Conservation (phyloP, 2,329 filamentous ascomycete genomes). For the Lasiodiplodia sp. region DNA sequence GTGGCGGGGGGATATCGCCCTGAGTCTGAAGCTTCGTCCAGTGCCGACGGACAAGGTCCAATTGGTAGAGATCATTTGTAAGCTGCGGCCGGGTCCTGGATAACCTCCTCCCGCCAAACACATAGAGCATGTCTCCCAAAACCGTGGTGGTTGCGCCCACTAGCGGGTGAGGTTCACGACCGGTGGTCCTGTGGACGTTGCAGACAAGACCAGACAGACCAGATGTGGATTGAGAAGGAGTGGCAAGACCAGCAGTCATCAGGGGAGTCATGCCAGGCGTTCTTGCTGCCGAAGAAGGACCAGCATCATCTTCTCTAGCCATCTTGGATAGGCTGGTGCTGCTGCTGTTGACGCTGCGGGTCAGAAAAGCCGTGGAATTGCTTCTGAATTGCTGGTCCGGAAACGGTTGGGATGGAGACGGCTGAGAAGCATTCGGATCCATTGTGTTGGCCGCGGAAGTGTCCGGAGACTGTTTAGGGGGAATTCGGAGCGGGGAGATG, state of each 20-base stretch:
- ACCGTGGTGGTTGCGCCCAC: conserved; percentile 97
- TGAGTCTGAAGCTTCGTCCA: conserved; percentile 88
- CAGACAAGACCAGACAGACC: conserved; percentile 72
- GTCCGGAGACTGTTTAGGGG: conserved; percentile 48
- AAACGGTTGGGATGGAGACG: conserved; percentile 52
- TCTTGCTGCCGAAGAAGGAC: conserved; percentile 50
- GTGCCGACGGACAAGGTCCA: conserved; percentile 88
- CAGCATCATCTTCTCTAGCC: conserved; percentile 53
- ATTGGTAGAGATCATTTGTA: conserved; percentile 89
- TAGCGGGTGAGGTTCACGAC: conserved; percentile 85
- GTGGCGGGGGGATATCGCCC: conserved; percentile 86
- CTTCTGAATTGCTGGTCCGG: conserved; percentile 41
- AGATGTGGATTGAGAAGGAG: conserved; percentile 57
- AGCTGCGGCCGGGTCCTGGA: conserved; percentile 84
- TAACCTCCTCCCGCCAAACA: conserved; percentile 89
- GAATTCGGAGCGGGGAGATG: conserved; percentile 49
- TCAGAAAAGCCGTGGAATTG: conserved; percentile 46
- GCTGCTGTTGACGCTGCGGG: conserved; percentile 53
- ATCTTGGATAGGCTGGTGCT: conserved; percentile 53
- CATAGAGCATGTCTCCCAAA: conserved; percentile 92
- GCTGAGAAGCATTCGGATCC: conserved; percentile 54
- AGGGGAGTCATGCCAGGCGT: conserved; percentile 30
- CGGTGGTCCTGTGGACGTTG: conserved; percentile 81
- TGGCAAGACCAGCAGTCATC: conserved; percentile 46
- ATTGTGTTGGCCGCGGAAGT: conserved; percentile 56